Base-by-base conservation (phyloP, 768 basidiomycete species). In the Lentinula sp. region DNA sequence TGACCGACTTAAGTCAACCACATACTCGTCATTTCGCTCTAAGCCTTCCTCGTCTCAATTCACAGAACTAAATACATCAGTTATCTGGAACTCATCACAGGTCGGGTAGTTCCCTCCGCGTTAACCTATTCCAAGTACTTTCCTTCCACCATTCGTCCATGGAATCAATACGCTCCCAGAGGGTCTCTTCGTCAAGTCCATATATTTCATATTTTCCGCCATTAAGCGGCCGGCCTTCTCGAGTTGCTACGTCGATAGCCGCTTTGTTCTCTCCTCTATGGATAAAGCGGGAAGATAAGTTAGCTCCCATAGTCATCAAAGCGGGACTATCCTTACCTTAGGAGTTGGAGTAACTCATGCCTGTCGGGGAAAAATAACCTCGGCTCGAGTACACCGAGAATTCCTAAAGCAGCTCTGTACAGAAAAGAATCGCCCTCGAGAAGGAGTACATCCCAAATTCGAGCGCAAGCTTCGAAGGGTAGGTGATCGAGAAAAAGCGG, bases 101-200 rank as follows among this genome's bases (percentile, higher is more conserved):
- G 73, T 95, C 93, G n/a, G 93, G 93, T 59, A 95, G 73, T 72
- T 95, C 93, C 69, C 93, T 79, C 64, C 87, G 85, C 67, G 92
- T 84, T 59, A 95, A 74, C 62, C 93, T 77, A 42, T 78, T 84
- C 92, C 93, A 96, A 54, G 93, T 95, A 63, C 85, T 90, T 68
- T 94, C 91, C 69, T 85, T 92, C 93, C 94, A 95, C 92, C 91
- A 93, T 43, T 93, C 91, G 18, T 89, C 85, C 87, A 93, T 89
- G 56, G 79, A 78, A 64, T 88, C 83, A 39, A 96, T 87, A 46
- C 87, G 80, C 43, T 89, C 89, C 88, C 94, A 95, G 13, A 96
- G 71, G 0, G 83, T 82, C 69, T 95, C 92, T 70, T 95, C 94
- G 60, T 90, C 87, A 1, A 92, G 77, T 6, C 90, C 89, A 68